Evolutionary conservation across 192 early-diverging fungal genomes (phyloP), one percentile per base, ranked within the genome.

Genomic region (Geranomyces michiganensis): DNA sequence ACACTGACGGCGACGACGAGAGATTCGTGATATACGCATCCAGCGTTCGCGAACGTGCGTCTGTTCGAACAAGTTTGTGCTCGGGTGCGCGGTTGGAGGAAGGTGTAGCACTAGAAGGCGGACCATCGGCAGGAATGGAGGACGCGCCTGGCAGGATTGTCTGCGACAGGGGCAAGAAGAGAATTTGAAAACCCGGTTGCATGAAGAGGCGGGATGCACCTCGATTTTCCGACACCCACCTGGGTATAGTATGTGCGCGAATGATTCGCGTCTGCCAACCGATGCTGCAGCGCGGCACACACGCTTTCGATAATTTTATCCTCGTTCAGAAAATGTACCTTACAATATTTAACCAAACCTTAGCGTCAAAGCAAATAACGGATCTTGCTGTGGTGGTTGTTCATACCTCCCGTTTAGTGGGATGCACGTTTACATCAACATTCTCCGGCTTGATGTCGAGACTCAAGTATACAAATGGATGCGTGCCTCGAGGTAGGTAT

Each of bases 401-500:
- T 14, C 56, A 15, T 61, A 89, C 90, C 82, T 96, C 91, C 9
- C 90, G 85, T 68, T 99, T 99, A 32, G 97, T 97, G 0, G 97
- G 96, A 78, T 98, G 97, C 0, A 99, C 94, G 76, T 99, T 99
- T 1, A 99, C 97, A 74, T 99, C 97, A 1, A 99, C 90, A 67
- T 92, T 94, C 51, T 88, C 77, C 0, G 96, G 92, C 36, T 90
- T 90, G 62, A 99, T 92, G 21, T 87, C 85, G n/a, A 99, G 77
- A 55, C 89, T 88, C 41, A 99, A 76, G 74, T 99, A 99, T 6
- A 94, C 85, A 83, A 96, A 98, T 14, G 92, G 93, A 71, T 95
- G 89, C 6, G 90, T 84, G 33, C 90, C 90, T 78, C 94, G 96
- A 30, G 96, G 94, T 17, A 98, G 80, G 58, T 90, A 88, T 8